phyloP scores from a whole-genome alignment of 75 land plant genomes.

The Picea glauca region DNA sequence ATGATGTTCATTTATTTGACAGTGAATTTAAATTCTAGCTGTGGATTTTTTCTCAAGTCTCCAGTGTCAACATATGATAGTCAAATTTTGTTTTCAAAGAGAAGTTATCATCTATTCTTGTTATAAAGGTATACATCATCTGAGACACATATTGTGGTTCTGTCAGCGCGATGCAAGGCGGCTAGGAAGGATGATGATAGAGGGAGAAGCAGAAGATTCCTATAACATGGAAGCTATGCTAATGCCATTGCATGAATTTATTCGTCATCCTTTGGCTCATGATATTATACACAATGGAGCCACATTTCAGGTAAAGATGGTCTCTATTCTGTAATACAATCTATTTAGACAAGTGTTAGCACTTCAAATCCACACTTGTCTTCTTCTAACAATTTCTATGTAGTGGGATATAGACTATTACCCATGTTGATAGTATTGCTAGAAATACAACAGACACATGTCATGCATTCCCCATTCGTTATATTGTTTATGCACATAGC shows the following conservation, averaged over 20 bases:
- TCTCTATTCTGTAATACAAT: neutral
- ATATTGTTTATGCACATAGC: neutral
- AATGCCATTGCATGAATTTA: slow-evolving; percentile 80
- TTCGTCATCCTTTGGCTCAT: slow-evolving; percentile 67
- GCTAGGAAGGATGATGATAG: neutral
- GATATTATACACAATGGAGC: slow-evolving; percentile 96
- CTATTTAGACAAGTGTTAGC: neutral
- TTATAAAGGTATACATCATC: neutral
- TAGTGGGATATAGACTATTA: neutral
- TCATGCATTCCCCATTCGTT: neutral
- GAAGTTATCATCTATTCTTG: neutral
- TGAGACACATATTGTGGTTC: neutral
- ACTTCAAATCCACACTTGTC: neutral
- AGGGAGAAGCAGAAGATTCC: slow-evolving; percentile 12
- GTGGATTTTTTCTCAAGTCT: neutral
- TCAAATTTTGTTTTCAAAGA: neutral
- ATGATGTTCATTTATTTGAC: too few species aligned
- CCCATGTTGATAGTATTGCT: neutral
- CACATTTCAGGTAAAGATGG: slow-evolving; percentile 79
- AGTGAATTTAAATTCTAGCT: neutral
- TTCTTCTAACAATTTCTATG: neutral
- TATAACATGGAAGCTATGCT: slow-evolving; percentile 49
- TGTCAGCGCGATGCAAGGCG: slow-evolving; percentile 57
- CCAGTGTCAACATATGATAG: neutral
- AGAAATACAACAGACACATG: neutral